Conservation (phyloP, 441 rosid species). For the Capsella rubella region DNA sequence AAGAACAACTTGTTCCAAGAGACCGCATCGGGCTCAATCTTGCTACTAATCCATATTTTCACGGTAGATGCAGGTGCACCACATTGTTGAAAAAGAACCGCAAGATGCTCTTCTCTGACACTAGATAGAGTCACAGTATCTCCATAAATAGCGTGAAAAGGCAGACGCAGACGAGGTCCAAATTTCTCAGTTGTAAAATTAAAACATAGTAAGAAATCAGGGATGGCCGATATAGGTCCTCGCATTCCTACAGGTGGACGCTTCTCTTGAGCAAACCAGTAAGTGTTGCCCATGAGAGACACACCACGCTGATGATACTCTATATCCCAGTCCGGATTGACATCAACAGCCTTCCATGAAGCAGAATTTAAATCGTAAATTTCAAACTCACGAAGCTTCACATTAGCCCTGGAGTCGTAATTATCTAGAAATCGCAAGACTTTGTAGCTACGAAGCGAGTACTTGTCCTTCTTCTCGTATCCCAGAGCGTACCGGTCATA, state of each 20-base stretch:
- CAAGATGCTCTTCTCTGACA: slow-evolving; percentile 1
- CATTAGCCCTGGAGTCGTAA: neutral
- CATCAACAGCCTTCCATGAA: neutral
- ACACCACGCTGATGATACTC: neutral
- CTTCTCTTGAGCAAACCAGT: neutral
- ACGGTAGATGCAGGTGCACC: neutral
- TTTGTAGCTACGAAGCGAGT: neutral
- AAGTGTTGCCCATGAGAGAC: neutral
- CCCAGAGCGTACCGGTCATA: neutral
- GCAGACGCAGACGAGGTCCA: neutral
- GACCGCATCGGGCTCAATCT: neutral
- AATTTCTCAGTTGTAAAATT: neutral
- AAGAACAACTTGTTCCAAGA: neutral
- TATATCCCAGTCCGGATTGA: neutral
- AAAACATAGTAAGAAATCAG: slow-evolving; percentile 4
- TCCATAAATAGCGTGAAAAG: neutral
- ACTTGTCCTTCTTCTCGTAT: neutral
- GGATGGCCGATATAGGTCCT: neutral
- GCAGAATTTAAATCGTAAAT: neutral
- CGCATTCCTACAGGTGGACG: neutral
- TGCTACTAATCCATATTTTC: slow-evolving; percentile 2
- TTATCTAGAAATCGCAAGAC: neutral
- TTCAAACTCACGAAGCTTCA: neutral
- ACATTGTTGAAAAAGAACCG: neutral
- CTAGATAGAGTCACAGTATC: neutral